These are phyloP conservation scores for Casuarina glauca DNA, from an alignment of 306 rosid genomes.

Conservation along the genomic window DNA sequence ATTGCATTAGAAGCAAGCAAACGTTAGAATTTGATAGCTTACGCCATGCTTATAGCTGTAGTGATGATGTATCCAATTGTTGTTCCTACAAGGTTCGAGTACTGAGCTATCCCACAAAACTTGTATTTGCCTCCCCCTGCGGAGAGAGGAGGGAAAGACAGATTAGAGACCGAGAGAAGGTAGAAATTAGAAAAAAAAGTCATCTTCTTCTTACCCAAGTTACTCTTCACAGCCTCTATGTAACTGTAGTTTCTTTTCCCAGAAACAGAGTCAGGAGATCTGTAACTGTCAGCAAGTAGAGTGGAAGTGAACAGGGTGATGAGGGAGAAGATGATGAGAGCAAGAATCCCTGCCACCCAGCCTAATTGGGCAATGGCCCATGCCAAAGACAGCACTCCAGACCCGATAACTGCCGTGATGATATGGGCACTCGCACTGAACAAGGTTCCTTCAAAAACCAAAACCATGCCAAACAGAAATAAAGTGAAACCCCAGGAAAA, in stretches of 20 bases:
- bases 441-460: conserved; percentile 45
- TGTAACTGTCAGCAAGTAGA: conserved; percentile 38
- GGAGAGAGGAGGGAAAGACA: neutral
- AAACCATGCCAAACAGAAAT: neutral
- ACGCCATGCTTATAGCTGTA: conserved; percentile 34
- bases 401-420: conserved; percentile 48
- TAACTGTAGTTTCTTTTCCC: conserved; percentile 42
- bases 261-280: conserved; percentile 39
- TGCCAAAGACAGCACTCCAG: conserved; percentile 45
- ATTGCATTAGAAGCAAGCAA: neutral
- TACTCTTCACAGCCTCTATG: conserved; percentile 29
- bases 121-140: conserved; percentile 19
- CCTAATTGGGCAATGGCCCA: conserved; percentile 57
- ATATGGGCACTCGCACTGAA: conserved; percentile 45
- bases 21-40: neutral
- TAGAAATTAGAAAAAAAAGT: neutral
- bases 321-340: conserved; percentile 8
- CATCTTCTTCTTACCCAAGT: conserved; percentile 8
- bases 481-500: neutral
- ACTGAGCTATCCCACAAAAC: conserved; percentile 26
- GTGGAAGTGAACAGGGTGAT: conserved; percentile 29
- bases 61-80: conserved; percentile 35
- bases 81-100: conserved; percentile 19
- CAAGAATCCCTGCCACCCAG: conserved; percentile 35
- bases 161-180: neutral